phyloP scores from a whole-genome alignment of 768 basidiomycete species.

The Floccularia luteovirens region DNA sequence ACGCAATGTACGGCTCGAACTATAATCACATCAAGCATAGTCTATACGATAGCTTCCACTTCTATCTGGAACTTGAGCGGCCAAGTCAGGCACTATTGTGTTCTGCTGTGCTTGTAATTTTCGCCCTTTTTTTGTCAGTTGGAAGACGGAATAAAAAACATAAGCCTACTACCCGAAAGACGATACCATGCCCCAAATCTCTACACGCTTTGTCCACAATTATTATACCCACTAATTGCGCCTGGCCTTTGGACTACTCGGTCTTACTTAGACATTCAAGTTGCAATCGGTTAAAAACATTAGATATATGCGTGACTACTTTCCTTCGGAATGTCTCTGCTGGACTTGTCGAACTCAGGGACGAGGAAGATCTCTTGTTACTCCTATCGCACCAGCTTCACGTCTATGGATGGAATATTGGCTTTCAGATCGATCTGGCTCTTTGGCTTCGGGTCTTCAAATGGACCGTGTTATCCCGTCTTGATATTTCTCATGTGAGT shows the following conservation, averaged over 20 bases:
- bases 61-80: too few relatives aligned
- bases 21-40: too few relatives aligned
- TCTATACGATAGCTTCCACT: too few relatives aligned
- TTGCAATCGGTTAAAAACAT: slow-evolving; percentile 9
- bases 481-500: slow-evolving; percentile 6
- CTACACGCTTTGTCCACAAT: slow-evolving; percentile 28
- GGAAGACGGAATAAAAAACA: too few relatives aligned
- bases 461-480: slow-evolving; percentile 24
- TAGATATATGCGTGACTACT: slow-evolving; percentile 23
- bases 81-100: too few relatives aligned
- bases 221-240: slow-evolving; percentile 27
- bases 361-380: slow-evolving; percentile 27
- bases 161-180: too few relatives aligned
- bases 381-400: slow-evolving; percentile 24
- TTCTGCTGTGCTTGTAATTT: too few relatives aligned
- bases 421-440: slow-evolving; percentile 18
- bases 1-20: too few relatives aligned
- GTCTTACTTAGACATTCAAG: slow-evolving; percentile 14
- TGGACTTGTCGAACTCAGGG: slow-evolving; percentile 37
- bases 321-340: slow-evolving; percentile 26
- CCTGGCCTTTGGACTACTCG: slow-evolving; percentile 33
- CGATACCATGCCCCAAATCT: neutral
- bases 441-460: slow-evolving; percentile 25
- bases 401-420: slow-evolving; percentile 30
- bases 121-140: too few relatives aligned